Base-by-base conservation (phyloP, 2,329 filamentous ascomycete genomes). In the Trichophyton verrucosum region DNA sequence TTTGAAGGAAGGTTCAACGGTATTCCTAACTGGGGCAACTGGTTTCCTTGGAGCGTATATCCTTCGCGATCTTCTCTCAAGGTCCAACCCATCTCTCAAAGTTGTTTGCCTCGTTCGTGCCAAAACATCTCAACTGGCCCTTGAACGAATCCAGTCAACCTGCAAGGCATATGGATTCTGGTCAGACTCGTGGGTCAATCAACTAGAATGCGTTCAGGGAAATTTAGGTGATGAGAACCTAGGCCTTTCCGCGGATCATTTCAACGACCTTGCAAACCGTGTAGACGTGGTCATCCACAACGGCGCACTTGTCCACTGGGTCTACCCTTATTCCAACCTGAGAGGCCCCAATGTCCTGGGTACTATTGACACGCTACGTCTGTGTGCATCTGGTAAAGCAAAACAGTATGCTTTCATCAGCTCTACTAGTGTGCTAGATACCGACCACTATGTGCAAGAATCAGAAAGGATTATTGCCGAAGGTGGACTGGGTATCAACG, bases 21-120 rank as follows among this genome's bases (percentile, higher is more conserved):
- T 94, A 9, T 88, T 96, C 72, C 76, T 96, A 3, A 96, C 91
- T 2, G 91, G 92, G 49, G 90, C 89, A 3, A 96, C 91, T 3
- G 91, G 91, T 1, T 96, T 96, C 78, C 75, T 96, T 20, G 91
- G 91, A 30, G 82, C 88, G 0, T 95, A 91, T 69, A 78, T 96
- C 9, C 77, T 95, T 36, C 82, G 82, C 60, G 89, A 95, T 60
- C 74, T 96, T 1, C 79, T 96, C 1, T 81, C 81, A 44, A 79
- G 86, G 24, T 76, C 77, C 8, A 75, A 75, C 15, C 80, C 76
- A 17, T 73, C 76, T 17, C 76, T 83, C 13, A 85, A 82, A 65
- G 79, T 95, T 8, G 84, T 95, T 61, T 85, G 86, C 0, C 85
- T 91, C 61, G 86, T 95, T 3, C 86, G 91, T 58, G 84, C 84